phyloP scores from a whole-genome alignment of 1,284 basidiomycete genomes.

The Rhodotorula mucilaginosa region DNA sequence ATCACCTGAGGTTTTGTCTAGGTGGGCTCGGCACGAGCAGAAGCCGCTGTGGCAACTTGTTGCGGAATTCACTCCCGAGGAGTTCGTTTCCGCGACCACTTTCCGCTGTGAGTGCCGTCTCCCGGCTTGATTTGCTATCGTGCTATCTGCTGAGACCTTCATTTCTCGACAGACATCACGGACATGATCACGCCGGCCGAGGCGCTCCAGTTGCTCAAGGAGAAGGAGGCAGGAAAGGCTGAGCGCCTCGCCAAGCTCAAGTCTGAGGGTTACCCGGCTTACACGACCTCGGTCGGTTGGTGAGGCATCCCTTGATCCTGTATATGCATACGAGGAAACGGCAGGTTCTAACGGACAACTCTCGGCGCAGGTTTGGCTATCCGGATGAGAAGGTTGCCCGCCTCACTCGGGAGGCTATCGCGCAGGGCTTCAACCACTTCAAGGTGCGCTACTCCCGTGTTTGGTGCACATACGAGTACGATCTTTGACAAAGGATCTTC shows the following conservation, averaged over 20 bases:
- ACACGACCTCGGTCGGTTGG: slow-evolving; percentile 93
- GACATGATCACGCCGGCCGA: slow-evolving; percentile 89
- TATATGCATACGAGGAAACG: neutral
- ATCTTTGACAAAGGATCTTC: no score
- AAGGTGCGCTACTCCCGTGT: slow-evolving; percentile 4
- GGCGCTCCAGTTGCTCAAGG: slow-evolving; percentile 76
- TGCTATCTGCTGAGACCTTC: rapidly evolving
- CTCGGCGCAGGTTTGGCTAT: slow-evolving; percentile 58
- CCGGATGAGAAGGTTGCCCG: slow-evolving; percentile 84
- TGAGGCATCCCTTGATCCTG: neutral
- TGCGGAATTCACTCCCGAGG: slow-evolving; percentile 75
- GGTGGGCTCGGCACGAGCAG: slow-evolving; percentile 68
- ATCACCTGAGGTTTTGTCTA: neutral
- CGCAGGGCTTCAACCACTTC: slow-evolving; percentile 57
- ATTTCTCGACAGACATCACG: slow-evolving; percentile 65
- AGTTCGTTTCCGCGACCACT: slow-evolving; percentile 76
- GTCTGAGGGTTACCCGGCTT: slow-evolving; percentile 76
- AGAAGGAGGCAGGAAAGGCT: slow-evolving; percentile 70
- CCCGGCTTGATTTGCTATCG: neutral
- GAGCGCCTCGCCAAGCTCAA: slow-evolving; percentile 69
- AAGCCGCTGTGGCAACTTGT: slow-evolving; percentile 85
- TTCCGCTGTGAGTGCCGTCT: slow-evolving; percentile 57
- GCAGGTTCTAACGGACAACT: neutral
- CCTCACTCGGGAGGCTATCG: slow-evolving; percentile 74
- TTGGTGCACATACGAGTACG: no score